These are phyloP conservation scores for Mycena latifolia DNA, from an alignment of 768 basidiomycete genomes.

Conservation along the genomic window DNA sequence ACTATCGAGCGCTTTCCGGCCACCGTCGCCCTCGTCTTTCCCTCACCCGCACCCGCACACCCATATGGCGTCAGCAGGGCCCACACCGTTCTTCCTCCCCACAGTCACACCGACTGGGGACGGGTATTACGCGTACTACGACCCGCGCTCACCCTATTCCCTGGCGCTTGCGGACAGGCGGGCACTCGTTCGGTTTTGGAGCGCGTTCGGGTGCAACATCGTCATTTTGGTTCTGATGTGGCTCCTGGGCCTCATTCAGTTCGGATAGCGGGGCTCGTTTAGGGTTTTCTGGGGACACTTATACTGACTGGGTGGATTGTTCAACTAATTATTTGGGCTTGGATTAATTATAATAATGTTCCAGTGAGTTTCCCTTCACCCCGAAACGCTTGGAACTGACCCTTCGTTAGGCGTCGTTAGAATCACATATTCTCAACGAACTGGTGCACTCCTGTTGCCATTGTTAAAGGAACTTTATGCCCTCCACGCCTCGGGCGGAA, in stretches of 20 bases:
- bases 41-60: conserved; percentile 30
- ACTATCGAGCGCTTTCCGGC: conserved; percentile 33
- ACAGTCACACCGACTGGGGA: conserved; percentile 6
- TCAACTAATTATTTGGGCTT: background rate
- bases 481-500: background rate
- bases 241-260: conserved; percentile 25
- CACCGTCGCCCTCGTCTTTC: conserved; percentile 34
- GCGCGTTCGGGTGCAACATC: conserved; percentile 20
- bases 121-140: conserved; percentile 31
- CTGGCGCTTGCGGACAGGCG: conserved; percentile 30
- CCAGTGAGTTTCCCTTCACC: background rate
- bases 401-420: background rate
- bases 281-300: background rate
- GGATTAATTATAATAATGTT: background rate
- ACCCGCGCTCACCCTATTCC: conserved; percentile 36
- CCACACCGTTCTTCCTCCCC: conserved; percentile 30
- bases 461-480: background rate
- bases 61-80: conserved; percentile 16
- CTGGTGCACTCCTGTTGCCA: background rate
- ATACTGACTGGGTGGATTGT: background rate
- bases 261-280: background rate
- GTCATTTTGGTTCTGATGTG: conserved; percentile 25
- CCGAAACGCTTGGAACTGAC: background rate
- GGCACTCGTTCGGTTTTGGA: conserved; percentile 28
- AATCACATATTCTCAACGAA: background rate